Evolutionary conservation across 2,329 filamentous ascomycete genomes (phyloP).

Genomic region (Aspergillus awamori): DNA sequence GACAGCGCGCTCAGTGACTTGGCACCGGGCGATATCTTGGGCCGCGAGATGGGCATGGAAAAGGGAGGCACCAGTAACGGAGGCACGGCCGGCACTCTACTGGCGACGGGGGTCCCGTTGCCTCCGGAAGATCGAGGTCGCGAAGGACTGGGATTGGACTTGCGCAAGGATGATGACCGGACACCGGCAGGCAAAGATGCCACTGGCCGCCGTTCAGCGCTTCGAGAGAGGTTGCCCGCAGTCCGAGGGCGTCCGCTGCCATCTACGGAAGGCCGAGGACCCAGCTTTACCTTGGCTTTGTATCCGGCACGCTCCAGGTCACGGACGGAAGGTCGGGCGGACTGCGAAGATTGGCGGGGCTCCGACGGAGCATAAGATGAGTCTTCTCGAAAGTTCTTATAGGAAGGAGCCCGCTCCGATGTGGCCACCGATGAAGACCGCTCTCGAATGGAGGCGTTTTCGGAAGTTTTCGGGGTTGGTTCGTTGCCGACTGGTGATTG

Average conservation of each 20-base stretch:
- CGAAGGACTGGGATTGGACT: conserved; percentile 52
- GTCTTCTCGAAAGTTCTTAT: conserved; percentile 34
- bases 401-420: conserved; percentile 28
- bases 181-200: conserved; percentile 80
- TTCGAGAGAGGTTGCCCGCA: conserved; percentile 51
- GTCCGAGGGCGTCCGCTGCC: conserved; percentile 65
- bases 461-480: conserved; percentile 14
- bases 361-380: conserved; percentile 39
- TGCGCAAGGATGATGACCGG: conserved; percentile 59
- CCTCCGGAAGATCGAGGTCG: conserved; percentile 51
- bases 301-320: conserved; percentile 47
- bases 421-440: conserved; percentile 17
- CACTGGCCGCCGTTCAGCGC: conserved; percentile 65
- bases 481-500: conserved; percentile 23
- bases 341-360: conserved; percentile 44
- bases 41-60: conserved; percentile 37
- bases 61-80: conserved; percentile 43
- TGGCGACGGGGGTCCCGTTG: conserved; percentile 33
- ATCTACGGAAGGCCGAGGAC: conserved; percentile 73
- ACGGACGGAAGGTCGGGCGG: conserved; percentile 47
- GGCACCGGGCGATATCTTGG: conserved; percentile 42
- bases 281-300: conserved; percentile 77
- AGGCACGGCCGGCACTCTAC: conserved; percentile 42
- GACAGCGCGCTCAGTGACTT: conserved; percentile 50
- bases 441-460: conserved; percentile 15